Percentiles rank a stretch among this genome's conserved stretches.
Conservation (phyloP, 352 stramenopile genomes). For the Aphanomyces stellatus region DNA sequence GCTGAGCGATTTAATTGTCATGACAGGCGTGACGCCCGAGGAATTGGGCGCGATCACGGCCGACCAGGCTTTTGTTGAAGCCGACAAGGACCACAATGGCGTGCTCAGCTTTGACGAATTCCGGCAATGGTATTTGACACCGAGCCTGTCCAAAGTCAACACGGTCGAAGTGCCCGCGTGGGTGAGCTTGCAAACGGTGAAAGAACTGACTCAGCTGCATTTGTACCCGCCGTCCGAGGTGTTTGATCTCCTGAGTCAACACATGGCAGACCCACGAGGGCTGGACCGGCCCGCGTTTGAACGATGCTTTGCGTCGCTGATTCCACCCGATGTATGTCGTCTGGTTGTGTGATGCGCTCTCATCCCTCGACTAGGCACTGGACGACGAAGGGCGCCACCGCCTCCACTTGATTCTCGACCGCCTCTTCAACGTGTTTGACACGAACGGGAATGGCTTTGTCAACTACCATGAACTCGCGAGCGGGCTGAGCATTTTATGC, state of each 20-base stretch:
- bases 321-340: too few relatives aligned
- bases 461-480: slow-evolving; percentile 23
- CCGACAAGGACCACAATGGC: slow-evolving; percentile 22
- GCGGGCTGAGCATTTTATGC: slow-evolving; percentile 20
- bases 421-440: slow-evolving; percentile 27
- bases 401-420: slow-evolving; percentile 11
- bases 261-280: slow-evolving; percentile 59
- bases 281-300: slow-evolving; percentile 70
- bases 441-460: slow-evolving; percentile 23
- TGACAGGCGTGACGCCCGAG: slow-evolving; percentile 19
- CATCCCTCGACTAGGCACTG: slow-evolving; percentile 64
- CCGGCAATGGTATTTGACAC: slow-evolving; percentile 66
- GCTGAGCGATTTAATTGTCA: neutral
- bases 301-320: slow-evolving; percentile 74
- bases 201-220: slow-evolving; percentile 55
- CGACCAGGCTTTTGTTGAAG: slow-evolving; percentile 25
- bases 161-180: slow-evolving; percentile 57
- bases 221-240: slow-evolving; percentile 68
- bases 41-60: slow-evolving; percentile 22
- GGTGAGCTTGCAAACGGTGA: slow-evolving; percentile 64
- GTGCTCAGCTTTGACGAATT: slow-evolving; percentile 30
- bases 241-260: slow-evolving; percentile 46
- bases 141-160: neutral
- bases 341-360: too few relatives aligned
- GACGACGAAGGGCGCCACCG: slow-evolving; percentile 55